A percentile compares a stretch with the other conserved stretches of the same genome.
phyloP scores from a whole-genome alignment of 164 flowering plant genomes.

The Magnolia sinica region DNA sequence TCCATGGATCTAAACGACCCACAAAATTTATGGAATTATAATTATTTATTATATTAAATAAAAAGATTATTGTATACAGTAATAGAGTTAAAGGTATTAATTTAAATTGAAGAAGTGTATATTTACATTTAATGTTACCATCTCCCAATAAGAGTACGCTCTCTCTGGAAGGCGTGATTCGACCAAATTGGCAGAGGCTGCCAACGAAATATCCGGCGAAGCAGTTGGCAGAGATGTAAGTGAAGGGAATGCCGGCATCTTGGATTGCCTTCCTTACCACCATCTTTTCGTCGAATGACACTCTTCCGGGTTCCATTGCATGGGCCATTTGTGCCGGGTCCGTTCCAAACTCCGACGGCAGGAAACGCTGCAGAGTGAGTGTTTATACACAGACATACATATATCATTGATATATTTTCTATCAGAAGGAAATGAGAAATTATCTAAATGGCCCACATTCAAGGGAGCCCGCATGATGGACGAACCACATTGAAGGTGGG shows the following conservation, averaged over 20 bases:
- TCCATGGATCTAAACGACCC: no score
- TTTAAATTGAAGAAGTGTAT: no score
- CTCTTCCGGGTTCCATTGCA: slow-evolving; percentile 23
- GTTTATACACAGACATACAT: background rate
- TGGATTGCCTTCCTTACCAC: slow-evolving; percentile 23
- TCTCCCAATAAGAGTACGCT: slow-evolving; percentile 16
- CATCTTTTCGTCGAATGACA: slow-evolving; percentile 27
- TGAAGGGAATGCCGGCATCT: slow-evolving; percentile 24
- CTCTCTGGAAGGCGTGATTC: slow-evolving; percentile 13
- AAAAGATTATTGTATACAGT: no score
- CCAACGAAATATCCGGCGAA: slow-evolving; percentile 25
- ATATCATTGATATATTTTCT: background rate
- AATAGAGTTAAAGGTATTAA: no score
- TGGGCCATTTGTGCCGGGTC: slow-evolving; percentile 21
- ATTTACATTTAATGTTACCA: slow-evolving; percentile 19
- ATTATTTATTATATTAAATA: no score
- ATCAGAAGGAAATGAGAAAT: no score
- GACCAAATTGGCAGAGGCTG: slow-evolving; percentile 11
- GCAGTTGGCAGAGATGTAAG: slow-evolving; percentile 28
- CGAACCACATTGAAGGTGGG: no score
- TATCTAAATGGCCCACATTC: no score
- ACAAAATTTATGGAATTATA: no score
- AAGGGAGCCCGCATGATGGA: no score
- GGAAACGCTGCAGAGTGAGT: slow-evolving; percentile 13
- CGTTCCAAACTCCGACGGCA: slow-evolving; percentile 25